A percentile compares a stretch with the other conserved stretches of the same genome.
phyloP scores from a whole-genome alignment of 345 rosid genomes.

The Murraya koenigii region DNA sequence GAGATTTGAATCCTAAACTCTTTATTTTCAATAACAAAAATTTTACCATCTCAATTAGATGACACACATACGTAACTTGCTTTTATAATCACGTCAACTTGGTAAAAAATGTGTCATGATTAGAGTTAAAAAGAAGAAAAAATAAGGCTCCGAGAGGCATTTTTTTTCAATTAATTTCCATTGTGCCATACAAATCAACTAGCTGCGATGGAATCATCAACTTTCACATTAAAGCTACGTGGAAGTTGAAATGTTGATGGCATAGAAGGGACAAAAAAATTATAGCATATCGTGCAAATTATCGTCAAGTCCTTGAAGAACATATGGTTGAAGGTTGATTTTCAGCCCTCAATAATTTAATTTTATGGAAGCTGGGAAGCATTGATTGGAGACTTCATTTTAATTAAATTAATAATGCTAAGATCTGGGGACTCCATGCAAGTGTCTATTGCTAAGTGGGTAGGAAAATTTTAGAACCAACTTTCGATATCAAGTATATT shows the following conservation, averaged over 20 bases:
- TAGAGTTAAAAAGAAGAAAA: neutral
- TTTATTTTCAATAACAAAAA: no score
- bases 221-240: neutral
- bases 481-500: slow-evolving; percentile 27
- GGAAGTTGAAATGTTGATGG: slow-evolving; percentile 15
- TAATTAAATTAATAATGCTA: neutral
- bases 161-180: neutral
- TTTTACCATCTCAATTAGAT: no score
- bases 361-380: neutral
- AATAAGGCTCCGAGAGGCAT: neutral
- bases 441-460: slow-evolving; percentile 27
- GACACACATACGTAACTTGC: no score
- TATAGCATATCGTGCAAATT: neutral
- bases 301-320: neutral
- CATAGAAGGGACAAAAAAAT: neutral
- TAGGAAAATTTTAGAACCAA: slow-evolving; percentile 28
- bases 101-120: no score
- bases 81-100: no score
- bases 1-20: no score
- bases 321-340: slow-evolving; percentile 23
- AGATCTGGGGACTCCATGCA: slow-evolving; percentile 14
- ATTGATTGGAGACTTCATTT: slow-evolving; percentile 12
- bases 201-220: neutral
- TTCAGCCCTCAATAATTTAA: slow-evolving; percentile 4
- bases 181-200: neutral